These are phyloP conservation scores for Aspergillus sp. DNA, from an alignment of 2,329 filamentous ascomycete genomes.

Conservation along the genomic window DNA sequence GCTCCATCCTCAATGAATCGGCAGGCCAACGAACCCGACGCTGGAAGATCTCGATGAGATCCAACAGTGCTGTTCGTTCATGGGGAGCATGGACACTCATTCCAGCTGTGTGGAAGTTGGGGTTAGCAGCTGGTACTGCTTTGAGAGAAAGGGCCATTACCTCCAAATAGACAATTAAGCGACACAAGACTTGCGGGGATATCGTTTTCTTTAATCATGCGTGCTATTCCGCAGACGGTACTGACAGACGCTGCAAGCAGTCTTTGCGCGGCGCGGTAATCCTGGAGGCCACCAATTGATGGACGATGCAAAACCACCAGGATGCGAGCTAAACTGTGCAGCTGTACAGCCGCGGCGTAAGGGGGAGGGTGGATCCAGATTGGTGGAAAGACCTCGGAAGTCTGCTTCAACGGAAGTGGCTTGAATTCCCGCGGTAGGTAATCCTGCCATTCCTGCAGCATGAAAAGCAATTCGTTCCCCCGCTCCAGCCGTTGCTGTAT, in stretches of 20 bases:
- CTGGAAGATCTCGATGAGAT: conserved; percentile 17
- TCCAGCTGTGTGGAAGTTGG: conserved; percentile 10
- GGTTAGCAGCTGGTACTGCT: background rate
- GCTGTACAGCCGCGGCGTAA: conserved; percentile 46
- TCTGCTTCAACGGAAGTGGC: conserved; percentile 30
- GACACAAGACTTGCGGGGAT: conserved; percentile 15
- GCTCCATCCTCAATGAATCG: conserved; percentile 15
- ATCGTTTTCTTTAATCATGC: conserved; percentile 14
- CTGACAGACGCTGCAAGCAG: conserved; percentile 15
- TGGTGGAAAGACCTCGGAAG: conserved; percentile 35
- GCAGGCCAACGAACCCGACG: conserved; percentile 16
- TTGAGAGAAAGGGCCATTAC: conserved; percentile 6
- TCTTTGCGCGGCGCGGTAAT: conserved; percentile 31
- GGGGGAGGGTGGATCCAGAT: conserved; percentile 48
- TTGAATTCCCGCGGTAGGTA: conserved; percentile 39
- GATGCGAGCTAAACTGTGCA: conserved; percentile 48
- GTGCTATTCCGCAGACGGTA: conserved; percentile 22
- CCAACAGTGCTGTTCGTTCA: conserved; percentile 16
- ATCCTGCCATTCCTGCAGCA: conserved; percentile 46
- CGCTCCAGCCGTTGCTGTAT: conserved; percentile 39
- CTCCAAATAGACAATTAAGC: conserved; percentile 21
- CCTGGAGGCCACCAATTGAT: conserved; percentile 43
- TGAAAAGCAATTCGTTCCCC: conserved; percentile 41
- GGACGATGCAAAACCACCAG: conserved; percentile 49
- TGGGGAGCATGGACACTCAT: conserved; percentile 18